A percentile compares a stretch with the other conserved stretches of the same genome.
Evolutionary conservation across 306 rosid species (phyloP).

Genomic region (Prunus mongolica): DNA sequence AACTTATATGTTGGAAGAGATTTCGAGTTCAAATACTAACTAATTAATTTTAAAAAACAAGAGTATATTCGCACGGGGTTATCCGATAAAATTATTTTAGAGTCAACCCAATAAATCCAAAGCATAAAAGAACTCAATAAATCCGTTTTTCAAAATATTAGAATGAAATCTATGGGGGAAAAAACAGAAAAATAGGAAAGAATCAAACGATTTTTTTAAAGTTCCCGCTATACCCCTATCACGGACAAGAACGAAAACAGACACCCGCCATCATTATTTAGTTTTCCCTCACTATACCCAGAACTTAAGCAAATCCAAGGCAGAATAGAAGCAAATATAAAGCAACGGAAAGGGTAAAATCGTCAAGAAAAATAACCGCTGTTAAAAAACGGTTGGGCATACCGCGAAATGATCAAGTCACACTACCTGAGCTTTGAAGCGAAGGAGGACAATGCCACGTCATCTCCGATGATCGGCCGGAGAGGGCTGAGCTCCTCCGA

Average conservation of each 20-base stretch:
- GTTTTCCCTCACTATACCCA: conserved; percentile 6
- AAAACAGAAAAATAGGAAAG: neutral
- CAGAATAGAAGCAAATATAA: neutral
- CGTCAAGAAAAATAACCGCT: conserved; percentile 20
- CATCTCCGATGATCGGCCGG: conserved; percentile 55
- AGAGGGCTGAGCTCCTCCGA: conserved; percentile 82
- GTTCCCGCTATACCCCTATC: neutral
- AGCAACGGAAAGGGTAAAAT: conserved; percentile 18
- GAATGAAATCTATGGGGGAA: neutral
- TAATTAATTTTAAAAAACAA: too few relatives aligned
- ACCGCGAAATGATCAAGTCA: neutral
- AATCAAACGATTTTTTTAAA: neutral
- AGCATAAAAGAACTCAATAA: neutral
- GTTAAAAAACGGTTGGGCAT: neutral
- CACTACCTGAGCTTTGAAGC: conserved; percentile 77
- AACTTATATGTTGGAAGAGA: too few relatives aligned
- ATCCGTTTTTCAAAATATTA: neutral
- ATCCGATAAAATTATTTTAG: neutral
- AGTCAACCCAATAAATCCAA: neutral
- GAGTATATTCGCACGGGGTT: too few relatives aligned
- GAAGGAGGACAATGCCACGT: conserved; percentile 62
- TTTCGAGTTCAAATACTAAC: too few relatives aligned
- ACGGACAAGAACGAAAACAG: too few relatives aligned
- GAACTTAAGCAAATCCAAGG: neutral
- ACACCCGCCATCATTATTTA: neutral